A percentile compares a stretch with the other conserved stretches of the same genome.
These are phyloP conservation scores for sunflower (Helianthus annuus) DNA, from an alignment of 129 eudicot genomes.

Conservation along the genomic window HanXRQr2.0-SUNRISE NC_035437.2:96903674-96904173, in stretches of 20 bases:
- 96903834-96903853: conserved; percentile 93
- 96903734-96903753: conserved; percentile 70
- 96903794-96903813: conserved; percentile 98
- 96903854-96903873: not conserved
- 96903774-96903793: conserved; percentile 96
- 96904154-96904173: conserved; percentile 33
- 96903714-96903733: conserved; percentile 26
- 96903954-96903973: not conserved
- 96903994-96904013: conserved; percentile 47
- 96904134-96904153: conserved; percentile 87
- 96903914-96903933: not conserved
- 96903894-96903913: not conserved
- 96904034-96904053: not conserved
- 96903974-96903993: not conserved
- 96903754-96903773: conserved; percentile 72
- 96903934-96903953: not conserved
- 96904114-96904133: conserved; percentile 95
- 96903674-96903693: conserved; percentile 52
- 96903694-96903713: too few species aligned
- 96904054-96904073: not conserved
- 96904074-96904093: conserved; percentile 16
- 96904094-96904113: conserved; percentile 42
- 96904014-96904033: not conserved
- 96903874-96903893: not conserved
- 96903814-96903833: conserved; percentile 88